These are phyloP conservation scores for Termitomyces sp. DNA, from an alignment of 768 basidiomycete species.

Conservation along the genomic window DNA sequence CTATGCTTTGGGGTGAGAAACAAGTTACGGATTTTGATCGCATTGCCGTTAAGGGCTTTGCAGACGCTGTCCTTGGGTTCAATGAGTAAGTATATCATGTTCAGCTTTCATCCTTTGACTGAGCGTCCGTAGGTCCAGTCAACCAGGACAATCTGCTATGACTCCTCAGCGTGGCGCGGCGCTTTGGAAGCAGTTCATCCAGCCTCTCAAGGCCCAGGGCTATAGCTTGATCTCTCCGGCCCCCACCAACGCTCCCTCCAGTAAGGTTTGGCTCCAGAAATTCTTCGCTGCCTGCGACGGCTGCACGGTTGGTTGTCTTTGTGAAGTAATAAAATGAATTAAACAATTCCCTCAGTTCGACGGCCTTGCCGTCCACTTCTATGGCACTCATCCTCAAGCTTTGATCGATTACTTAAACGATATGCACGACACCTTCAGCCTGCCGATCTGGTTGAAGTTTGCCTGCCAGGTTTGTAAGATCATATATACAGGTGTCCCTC, in stretches of 20 bases:
- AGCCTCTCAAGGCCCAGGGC: conserved; percentile 50
- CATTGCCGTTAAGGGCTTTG: conserved; percentile 44
- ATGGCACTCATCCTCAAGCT: conserved; percentile 42
- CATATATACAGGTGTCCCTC: background rate
- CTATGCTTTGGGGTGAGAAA: conserved; percentile 68
- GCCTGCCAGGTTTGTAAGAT: conserved; percentile 48
- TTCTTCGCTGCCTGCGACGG: conserved; percentile 50
- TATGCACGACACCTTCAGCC: conserved; percentile 37
- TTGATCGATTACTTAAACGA: conserved; percentile 45
- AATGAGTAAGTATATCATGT: conserved; percentile 45
- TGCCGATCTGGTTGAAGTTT: conserved; percentile 56
- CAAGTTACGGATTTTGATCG: conserved; percentile 42
- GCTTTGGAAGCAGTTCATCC: conserved; percentile 58
- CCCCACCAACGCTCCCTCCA: conserved; percentile 51
- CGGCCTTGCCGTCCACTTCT: conserved; percentile 60
- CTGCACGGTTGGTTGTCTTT: conserved; percentile 40
- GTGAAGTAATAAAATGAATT: background rate
- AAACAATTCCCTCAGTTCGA: conserved; percentile 37
- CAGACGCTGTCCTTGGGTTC: conserved; percentile 24
- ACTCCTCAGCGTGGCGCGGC: conserved; percentile 37
- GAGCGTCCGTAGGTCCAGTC: conserved; percentile 53
- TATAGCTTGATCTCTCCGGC: conserved; percentile 62
- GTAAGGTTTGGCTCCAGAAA: conserved; percentile 56
- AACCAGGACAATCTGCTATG: conserved; percentile 57
- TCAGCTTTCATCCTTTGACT: background rate